Evolutionary conservation across 257 asterid genomes (phyloP), one percentile per base, ranked within the genome.

Genomic region (Capsicum baccatum): DNA sequence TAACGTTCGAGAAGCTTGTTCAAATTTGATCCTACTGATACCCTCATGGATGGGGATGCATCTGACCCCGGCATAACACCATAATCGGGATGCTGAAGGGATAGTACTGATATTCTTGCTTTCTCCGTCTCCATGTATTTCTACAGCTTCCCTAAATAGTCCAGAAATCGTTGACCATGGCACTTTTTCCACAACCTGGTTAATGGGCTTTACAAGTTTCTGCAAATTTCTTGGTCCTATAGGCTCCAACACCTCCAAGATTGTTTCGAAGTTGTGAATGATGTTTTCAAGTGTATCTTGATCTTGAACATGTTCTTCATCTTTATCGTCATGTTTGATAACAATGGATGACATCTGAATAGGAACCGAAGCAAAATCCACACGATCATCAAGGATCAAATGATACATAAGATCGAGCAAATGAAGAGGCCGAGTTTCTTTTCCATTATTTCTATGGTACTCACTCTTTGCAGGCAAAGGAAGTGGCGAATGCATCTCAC

Each of bases 341-440:
- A 0, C 14, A 50, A 58, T 60, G 37, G 74, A 48, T 60, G 39
- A 8, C 44, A 8, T 66, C 42, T 63, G 62, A 33, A 81, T 81
- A 8, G 78, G 84, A 81, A 63, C 26, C 2, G 85, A 58, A n/a
- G 39, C 57, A 35, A 5, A 35, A 67, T 80, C 55, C 33, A 58
- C 84, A 44, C 67, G 70, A 17, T 66, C 12, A 33, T 83, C 73
- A 4, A 91, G 68, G 14, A 91, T 85, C 63, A 88, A 67, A 59
- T 68, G 83, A 56, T 89, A 87, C 92, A 89, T 87, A 7, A 83
- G 81, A 58, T 89, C 89, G 1, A 89, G 83, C 88, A 91, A 83
- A 82, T 89, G 92, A 5, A 62, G 54, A 6, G 86, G 89, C 35
- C 5, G 66, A 12, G 48, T 37, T 33, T 58, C 67, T 26, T 16